Base-by-base conservation (phyloP, 257 asterid species). In the Scutellaria galericulata region DNA sequence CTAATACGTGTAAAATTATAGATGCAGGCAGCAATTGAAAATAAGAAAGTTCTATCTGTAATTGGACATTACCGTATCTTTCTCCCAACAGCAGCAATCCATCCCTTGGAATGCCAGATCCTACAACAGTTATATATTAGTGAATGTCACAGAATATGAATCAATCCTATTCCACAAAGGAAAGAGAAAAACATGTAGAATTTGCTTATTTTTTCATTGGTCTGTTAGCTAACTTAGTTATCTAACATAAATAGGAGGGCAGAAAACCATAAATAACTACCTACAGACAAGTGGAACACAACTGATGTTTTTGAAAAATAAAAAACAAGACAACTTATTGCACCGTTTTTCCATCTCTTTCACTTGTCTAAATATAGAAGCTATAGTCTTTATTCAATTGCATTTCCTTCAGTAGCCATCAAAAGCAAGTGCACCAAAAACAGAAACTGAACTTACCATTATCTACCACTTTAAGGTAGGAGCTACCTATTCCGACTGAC, bases 61-160 rank as follows among this genome's bases (percentile, higher is more conserved):
- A 66, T 13, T 13, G 51, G 9, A 57, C 40, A 65, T 79, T 89
- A 93, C 98, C 94, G 57, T 91, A 77, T 87, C 86, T 78, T 83
- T 93, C 96, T 74, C 97, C 98, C 76, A 91, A 58, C 40, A 88
- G 86, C 64, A 83, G 80, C 79, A 93, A 74, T 78, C 93, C 98
- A 65, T 91, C 97, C 73, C 97, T 86, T 51, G 87, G 75, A 73
- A 93, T 81, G 79, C 98, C 98, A 77, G 81, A 81, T 70, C 97
- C 98, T 93, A 70, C 80, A 75, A 75, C 8, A 75, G 45, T 22
- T 24, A 79, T 8, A 71, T 13, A 61, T 67, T 46, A 8, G 61
- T 61, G 42, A 59, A 75, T 40, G 15, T 57, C 62, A 31, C 13
- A 44, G 15, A 62, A 59, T 39, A 71, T 41, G 18, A 42, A 70